Evolutionary conservation across 352 stramenopile species (phyloP), one percentile per base, ranked within the genome.

Genomic region (Phytophthora fragariaefolia): DNA sequence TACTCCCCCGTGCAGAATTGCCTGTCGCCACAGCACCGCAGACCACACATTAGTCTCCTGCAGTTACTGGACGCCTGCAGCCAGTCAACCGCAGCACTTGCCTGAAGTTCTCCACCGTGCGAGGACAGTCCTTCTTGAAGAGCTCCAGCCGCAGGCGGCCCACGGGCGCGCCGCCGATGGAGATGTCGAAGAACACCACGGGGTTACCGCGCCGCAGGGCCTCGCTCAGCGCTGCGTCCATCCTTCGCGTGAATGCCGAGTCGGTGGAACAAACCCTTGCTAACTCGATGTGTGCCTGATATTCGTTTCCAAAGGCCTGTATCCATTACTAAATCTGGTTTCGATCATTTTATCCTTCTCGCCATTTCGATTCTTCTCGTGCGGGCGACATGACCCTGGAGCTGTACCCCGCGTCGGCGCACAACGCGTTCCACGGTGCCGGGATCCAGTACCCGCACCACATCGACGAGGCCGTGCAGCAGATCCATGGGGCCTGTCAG

Each of bases 1-100:
- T 97, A 97, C 74, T 99, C 96, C 27, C 96, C 97, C n/a, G 96
- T 99, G 79, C 96, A 99, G 42, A 99, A 97, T 76, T 98, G 93
- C 54, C 96, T 93, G 58, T 63, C 17, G 27, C 18, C 62, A 68
- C 43, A 56, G 12, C 8, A 58, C 60, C 45, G 28, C 22, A 68
- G 13, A 49, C 12, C 36, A 49, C 20, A 42, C 30, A 10, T 63
- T 58, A 70, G 56, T 26, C 17, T 46, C 59, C 32, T 13, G 28
- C n/a, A 56, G 32, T 17, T 17, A 3, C 12, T 23, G 20, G 6
- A 15, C n/a, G 23, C 24, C 22, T n/a, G 24, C 26, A 76, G 22
- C 30, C 61, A 68, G 27, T 54, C 58, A 57, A 64, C 49, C 23
- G 15, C 27, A 47, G 40, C 9, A 9, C 43, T 57, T 28, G 54